These are phyloP conservation scores for Pseudogymnoascus destructans DNA, from an alignment of 2,329 filamentous ascomycete species.

Conservation along the genomic window DNA sequence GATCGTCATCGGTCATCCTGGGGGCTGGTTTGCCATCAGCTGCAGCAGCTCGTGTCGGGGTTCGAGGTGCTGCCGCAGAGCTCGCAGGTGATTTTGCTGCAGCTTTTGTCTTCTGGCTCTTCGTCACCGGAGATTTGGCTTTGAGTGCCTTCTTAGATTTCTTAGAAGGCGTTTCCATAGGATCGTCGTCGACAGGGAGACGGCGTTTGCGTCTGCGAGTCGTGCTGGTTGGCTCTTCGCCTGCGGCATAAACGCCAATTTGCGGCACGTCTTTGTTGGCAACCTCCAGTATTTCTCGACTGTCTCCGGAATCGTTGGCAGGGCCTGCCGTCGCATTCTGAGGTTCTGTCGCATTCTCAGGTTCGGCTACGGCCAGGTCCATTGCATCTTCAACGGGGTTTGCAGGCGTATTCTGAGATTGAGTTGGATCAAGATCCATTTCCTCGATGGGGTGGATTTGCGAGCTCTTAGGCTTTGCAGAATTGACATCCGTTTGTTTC, in stretches of 20 bases:
- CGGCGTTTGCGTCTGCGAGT: constrained; percentile 16
- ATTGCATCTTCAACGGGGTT: background rate
- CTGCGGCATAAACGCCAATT: background rate
- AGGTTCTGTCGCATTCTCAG: background rate
- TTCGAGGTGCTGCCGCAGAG: background rate
- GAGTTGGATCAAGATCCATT: background rate
- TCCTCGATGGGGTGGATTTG: background rate
- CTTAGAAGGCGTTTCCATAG: constrained; percentile 1
- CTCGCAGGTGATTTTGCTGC: background rate
- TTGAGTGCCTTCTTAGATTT: background rate
- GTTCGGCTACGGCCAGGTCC: background rate
- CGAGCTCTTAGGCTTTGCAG: background rate
- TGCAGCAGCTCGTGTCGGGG: background rate
- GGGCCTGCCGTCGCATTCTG: background rate
- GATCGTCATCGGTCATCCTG: background rate
- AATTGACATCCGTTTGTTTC: background rate
- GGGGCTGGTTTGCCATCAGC: background rate
- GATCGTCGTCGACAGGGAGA: constrained; percentile 12
- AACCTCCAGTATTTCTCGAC: background rate
- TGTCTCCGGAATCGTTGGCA: background rate
- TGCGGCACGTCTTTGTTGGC: background rate
- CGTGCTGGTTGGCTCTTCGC: background rate
- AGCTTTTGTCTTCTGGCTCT: background rate
- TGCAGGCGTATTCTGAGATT: background rate
- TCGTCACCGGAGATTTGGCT: background rate